These are phyloP conservation scores for Neostapfia colusana DNA, from an alignment of 176 grass and related monocot species.

Conservation along the genomic window DNA sequence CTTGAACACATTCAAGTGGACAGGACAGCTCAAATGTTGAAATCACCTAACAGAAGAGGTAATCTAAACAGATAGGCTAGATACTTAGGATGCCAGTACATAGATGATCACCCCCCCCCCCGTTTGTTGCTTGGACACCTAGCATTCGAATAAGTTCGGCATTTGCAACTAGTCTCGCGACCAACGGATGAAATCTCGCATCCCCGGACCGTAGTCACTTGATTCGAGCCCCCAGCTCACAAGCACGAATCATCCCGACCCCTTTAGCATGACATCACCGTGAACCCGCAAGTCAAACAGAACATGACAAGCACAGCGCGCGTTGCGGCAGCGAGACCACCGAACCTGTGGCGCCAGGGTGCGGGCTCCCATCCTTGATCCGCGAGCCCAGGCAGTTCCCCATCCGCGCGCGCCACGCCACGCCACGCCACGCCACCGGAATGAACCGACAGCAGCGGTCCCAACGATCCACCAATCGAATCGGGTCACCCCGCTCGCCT, in stretches of 20 bases:
- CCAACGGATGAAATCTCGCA: not conserved
- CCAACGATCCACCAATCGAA: not conserved
- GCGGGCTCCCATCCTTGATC: constrained; percentile 71
- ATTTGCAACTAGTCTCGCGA: not conserved
- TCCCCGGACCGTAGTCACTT: not conserved
- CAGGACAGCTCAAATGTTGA: constrained; percentile 28
- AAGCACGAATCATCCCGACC: not conserved
- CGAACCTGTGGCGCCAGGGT: constrained; percentile 58
- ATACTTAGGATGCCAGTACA: not conserved
- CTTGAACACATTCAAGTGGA: constrained; percentile 12
- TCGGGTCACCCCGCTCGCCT: not conserved
- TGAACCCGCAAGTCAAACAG: not conserved
- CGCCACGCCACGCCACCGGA: constrained; percentile 25
- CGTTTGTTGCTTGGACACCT: not conserved
- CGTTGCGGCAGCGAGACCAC: not conserved
- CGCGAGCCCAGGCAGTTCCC: constrained; percentile 74
- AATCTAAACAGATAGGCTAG: constrained; percentile 11
- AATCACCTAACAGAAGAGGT: constrained; percentile 17
- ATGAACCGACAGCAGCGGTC: not conserved
- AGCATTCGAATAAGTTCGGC: not conserved
- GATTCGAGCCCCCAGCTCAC: not conserved
- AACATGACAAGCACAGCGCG: not conserved
- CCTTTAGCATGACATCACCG: not conserved
- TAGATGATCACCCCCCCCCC: not conserved
- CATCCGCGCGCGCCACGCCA: constrained; percentile 42